phyloP scores from a whole-genome alignment of 495 filamentous ascomycete species.

The Aspergillus cavernicola region DNA sequence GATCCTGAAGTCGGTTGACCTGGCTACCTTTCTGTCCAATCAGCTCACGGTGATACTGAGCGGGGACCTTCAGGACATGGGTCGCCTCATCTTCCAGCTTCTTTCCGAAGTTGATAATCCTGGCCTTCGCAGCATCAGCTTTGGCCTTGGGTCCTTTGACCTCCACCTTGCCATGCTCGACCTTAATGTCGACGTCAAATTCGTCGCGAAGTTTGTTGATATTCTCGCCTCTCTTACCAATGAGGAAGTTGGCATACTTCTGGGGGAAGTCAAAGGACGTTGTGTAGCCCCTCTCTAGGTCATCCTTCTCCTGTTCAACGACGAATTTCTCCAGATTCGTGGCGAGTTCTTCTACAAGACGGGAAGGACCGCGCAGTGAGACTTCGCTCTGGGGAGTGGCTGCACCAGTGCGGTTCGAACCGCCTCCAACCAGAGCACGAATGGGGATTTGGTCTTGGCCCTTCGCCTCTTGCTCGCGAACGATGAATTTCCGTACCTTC shows the following conservation, averaged over 20 bases:
- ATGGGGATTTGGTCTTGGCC: constrained; percentile 66
- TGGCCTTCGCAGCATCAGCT: constrained; percentile 74
- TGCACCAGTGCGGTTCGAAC: constrained; percentile 34
- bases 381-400: constrained; percentile 39
- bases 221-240: constrained; percentile 87
- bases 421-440: constrained; percentile 55
- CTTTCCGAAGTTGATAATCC: constrained; percentile 71
- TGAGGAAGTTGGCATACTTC: constrained; percentile 88
- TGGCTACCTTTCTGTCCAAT: constrained; percentile 63
- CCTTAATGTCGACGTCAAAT: constrained; percentile 95
- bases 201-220: constrained; percentile 94
- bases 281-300: constrained; percentile 82
- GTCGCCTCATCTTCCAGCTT: constrained; percentile 85
- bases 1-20: constrained; percentile 68
- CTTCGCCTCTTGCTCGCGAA: constrained; percentile 67
- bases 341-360: constrained; percentile 63
- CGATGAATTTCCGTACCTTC: constrained; percentile 73
- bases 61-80: constrained; percentile 79
- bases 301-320: constrained; percentile 77
- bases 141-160: constrained; percentile 72
- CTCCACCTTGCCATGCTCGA: constrained; percentile 68
- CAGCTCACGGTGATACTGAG: constrained; percentile 77
- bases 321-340: constrained; percentile 72
- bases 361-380: constrained; percentile 70
- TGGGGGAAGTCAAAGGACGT: constrained; percentile 87